These are phyloP conservation scores for Claviceps humidiphila DNA, from an alignment of 2,329 filamentous ascomycete species.

Conservation along the genomic window DNA sequence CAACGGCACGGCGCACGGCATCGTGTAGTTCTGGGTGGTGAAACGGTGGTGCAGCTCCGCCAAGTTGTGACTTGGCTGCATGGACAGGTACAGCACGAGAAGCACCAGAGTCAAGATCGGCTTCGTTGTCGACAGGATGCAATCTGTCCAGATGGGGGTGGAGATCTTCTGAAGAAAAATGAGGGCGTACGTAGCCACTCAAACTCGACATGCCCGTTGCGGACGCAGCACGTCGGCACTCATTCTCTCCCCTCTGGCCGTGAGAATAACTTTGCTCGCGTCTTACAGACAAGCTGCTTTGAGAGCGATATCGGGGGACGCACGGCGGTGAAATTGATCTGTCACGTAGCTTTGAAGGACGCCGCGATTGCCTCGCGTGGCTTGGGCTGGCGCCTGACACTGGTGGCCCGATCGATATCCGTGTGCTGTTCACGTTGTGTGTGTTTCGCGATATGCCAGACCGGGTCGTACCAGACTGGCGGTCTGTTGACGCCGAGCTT, in stretches of 20 bases:
- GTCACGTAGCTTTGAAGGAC: not conserved
- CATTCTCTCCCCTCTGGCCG: not conserved
- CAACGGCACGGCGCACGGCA: constrained; percentile 4
- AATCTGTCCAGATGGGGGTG: not conserved
- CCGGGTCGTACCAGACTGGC: not conserved
- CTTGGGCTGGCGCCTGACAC: not conserved
- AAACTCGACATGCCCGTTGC: not conserved
- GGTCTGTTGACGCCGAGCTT: not conserved
- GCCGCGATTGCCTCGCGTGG: not conserved
- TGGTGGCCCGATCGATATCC: not conserved
- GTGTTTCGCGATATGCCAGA: not conserved
- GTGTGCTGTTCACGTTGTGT: not conserved
- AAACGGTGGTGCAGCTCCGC: not conserved
- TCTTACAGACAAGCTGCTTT: not conserved
- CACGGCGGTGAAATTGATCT: constrained; percentile 7
- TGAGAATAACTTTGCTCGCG: not conserved
- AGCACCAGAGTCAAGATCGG: not conserved
- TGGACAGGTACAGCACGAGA: not conserved
- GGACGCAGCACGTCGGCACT: not conserved
- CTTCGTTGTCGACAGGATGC: not conserved
- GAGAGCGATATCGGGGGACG: constrained; percentile 6
- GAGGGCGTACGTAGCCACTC: not conserved
- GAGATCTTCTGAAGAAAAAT: not conserved
- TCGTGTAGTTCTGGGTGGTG: constrained; percentile 2
- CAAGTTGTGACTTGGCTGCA: not conserved